phyloP scores from a whole-genome alignment of 805 yeast species.

The Candida argentea region DNA sequence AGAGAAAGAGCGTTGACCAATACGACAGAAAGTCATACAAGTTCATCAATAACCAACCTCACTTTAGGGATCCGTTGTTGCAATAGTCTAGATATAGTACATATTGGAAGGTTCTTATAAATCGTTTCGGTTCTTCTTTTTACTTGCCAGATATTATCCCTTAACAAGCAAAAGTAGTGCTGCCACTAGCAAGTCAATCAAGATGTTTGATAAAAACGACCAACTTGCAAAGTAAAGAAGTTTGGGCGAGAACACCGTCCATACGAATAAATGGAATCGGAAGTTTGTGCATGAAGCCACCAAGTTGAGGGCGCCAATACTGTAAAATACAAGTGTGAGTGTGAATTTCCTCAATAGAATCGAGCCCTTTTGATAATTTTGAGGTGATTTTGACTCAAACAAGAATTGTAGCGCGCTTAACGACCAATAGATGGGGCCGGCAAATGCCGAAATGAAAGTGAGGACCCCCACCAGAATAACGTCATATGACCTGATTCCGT shows the following conservation, averaged over 20 bases:
- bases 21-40: constrained; percentile 54
- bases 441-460: constrained; percentile 77
- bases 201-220: constrained; percentile 42
- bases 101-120: constrained; percentile 1
- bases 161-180: constrained; percentile 1
- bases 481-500: constrained; percentile 69
- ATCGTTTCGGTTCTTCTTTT: constrained; percentile 1
- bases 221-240: constrained; percentile 72
- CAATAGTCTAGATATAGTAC: constrained; percentile 4
- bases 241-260: constrained; percentile 98
- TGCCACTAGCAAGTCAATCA: constrained; percentile 14
- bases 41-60: constrained; percentile 73
- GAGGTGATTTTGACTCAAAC: constrained; percentile 19
- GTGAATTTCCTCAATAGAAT: constrained; percentile 15
- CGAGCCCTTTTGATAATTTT: constrained; percentile 6
- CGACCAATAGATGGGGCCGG: constrained; percentile 79
- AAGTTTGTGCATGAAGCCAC: constrained; percentile 61
- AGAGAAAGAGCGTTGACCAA: constrained; percentile 39
- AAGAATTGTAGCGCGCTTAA: constrained; percentile 33
- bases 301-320: constrained; percentile 48
- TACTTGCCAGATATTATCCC: not conserved
- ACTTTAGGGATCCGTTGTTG: constrained; percentile 35
- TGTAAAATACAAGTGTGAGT: constrained; percentile 39
- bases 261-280: constrained; percentile 81
- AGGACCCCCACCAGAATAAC: constrained; percentile 63